Conservation (phyloP, 139 green algal genomes). For the Trebouxia sp. region DNA sequence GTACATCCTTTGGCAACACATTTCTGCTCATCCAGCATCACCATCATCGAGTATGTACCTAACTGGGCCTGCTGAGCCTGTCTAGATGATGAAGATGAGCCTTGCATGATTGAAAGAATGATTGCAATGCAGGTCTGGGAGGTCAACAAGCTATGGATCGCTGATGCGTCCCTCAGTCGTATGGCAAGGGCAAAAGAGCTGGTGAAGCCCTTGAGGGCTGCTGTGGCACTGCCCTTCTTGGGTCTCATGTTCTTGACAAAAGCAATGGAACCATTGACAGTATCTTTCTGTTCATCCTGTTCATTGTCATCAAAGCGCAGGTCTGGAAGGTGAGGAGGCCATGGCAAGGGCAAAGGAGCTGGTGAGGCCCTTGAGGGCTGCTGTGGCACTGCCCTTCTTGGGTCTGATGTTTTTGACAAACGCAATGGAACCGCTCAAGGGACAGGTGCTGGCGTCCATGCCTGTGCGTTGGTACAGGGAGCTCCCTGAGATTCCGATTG, state of each 20-base stretch:
- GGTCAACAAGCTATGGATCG: background rate
- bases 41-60: no score
- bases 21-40: no score
- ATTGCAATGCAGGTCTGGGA: background rate
- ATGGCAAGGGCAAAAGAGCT: background rate
- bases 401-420: background rate
- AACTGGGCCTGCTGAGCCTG: no score
- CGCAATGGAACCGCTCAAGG: background rate
- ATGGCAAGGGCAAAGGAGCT: background rate
- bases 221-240: conserved; percentile 9
- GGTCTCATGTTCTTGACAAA: background rate
- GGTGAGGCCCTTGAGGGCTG: background rate
- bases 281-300: no score
- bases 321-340: background rate
- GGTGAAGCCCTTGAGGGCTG: background rate
- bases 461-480: background rate
- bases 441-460: background rate
- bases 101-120: no score
- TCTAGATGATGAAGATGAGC: no score
- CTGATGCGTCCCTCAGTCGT: no score
- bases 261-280: background rate
- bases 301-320: no score
- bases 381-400: conserved; percentile 9
- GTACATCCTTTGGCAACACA: no score
- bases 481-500: conserved; percentile 15